Percentiles rank a stretch among this genome's conserved stretches.
These are phyloP conservation scores for Yarrowia sp. DNA, from an alignment of 805 yeast genomes.

Conservation along the genomic window DNA sequence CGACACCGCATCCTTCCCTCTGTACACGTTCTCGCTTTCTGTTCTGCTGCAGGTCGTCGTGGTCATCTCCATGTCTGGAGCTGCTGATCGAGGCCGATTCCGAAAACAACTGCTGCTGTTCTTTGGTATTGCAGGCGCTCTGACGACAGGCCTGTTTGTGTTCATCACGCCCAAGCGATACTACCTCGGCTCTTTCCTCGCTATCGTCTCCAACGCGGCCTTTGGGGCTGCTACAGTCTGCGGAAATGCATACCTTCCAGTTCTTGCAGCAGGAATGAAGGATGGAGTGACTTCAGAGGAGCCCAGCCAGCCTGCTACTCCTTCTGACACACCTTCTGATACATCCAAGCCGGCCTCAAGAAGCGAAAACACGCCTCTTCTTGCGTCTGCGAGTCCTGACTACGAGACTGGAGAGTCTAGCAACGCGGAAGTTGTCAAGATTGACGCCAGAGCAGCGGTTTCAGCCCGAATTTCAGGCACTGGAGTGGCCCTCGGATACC, in stretches of 20 bases:
- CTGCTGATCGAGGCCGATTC: constrained; percentile 61
- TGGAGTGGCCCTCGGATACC: constrained; percentile 71
- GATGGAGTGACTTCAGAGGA: neutral
- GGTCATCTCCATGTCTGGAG: constrained; percentile 72
- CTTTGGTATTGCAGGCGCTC: constrained; percentile 60
- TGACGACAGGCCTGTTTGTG: constrained; percentile 50
- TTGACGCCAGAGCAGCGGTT: constrained; percentile 28
- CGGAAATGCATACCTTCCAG: constrained; percentile 71
- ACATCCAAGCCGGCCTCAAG: neutral
- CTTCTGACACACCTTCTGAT: neutral
- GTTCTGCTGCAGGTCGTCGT: constrained; percentile 69
- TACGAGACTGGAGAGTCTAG: neutral
- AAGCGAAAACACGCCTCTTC: neutral
- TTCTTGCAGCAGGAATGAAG: constrained; percentile 44
- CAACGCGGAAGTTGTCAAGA: neutral
- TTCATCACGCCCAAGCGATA: constrained; percentile 44
- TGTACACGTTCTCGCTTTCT: constrained; percentile 70
- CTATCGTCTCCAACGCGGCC: constrained; percentile 62
- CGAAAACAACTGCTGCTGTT: constrained; percentile 54
- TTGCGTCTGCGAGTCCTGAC: neutral
- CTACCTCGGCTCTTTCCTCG: constrained; percentile 53
- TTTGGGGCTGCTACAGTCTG: constrained; percentile 79
- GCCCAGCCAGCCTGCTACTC: neutral
- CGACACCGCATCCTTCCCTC: constrained; percentile 71
- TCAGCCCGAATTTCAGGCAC: constrained; percentile 52